Evolutionary conservation across 129 eudicot species (phyloP).

Genomic region (Silybum marianum): DNA sequence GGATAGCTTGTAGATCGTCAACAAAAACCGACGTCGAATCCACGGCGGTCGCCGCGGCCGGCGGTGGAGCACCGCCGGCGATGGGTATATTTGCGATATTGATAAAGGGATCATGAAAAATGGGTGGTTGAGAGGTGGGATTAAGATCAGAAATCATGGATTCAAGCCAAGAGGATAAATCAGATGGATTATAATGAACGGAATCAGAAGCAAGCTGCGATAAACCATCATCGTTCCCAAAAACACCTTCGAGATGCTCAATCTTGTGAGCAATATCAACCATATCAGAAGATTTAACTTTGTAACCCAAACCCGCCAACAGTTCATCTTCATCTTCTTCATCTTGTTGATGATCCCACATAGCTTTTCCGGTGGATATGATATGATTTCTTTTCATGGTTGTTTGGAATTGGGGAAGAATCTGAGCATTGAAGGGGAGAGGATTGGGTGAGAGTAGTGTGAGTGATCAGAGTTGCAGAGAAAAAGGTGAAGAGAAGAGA

Average conservation of each 20-base stretch:
- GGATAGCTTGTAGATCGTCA: constrained; percentile 56
- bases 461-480: constrained; percentile 35
- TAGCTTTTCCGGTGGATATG: constrained; percentile 19
- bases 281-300: constrained; percentile 73
- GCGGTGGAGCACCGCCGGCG: neutral
- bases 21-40: constrained; percentile 14
- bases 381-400: constrained; percentile 37
- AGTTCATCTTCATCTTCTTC: constrained; percentile 83
- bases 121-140: constrained; percentile 10
- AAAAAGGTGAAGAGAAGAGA: constrained; percentile 20
- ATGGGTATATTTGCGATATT: neutral
- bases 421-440: constrained; percentile 27
- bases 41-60: neutral
- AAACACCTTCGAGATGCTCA: constrained; percentile 59
- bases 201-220: constrained; percentile 56
- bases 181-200: constrained; percentile 75
- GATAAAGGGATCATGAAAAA: constrained; percentile 32
- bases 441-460: constrained; percentile 38
- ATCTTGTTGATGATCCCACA: constrained; percentile 37
- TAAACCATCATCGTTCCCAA: constrained; percentile 50
- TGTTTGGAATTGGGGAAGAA: constrained; percentile 30
- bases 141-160: constrained; percentile 66
- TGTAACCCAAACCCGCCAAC: constrained; percentile 71
- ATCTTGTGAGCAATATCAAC: constrained; percentile 76
- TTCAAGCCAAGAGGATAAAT: constrained; percentile 66